Conservation (phyloP, 371 early-diverging fungal genomes). For the Zancudomyces culisetae region DNA sequence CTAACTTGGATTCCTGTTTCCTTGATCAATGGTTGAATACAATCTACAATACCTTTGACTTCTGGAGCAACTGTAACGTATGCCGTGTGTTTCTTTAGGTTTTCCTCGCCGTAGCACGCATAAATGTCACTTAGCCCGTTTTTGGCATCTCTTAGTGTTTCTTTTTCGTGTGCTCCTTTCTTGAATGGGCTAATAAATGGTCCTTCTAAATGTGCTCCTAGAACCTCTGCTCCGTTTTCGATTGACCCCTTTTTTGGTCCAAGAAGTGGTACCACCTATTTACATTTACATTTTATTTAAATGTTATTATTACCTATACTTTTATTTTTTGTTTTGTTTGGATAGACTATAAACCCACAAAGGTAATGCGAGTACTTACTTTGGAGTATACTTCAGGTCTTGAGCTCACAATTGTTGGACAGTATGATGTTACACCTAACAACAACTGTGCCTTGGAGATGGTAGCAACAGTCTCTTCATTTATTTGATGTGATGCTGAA, state of each 20-base stretch:
- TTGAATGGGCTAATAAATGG: conserved; percentile 57
- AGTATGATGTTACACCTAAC: conserved; percentile 63
- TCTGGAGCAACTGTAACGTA: conserved; percentile 72
- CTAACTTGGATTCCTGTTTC: conserved; percentile 43
- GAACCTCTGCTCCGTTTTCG: conserved; percentile 50
- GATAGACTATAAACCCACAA: not conserved
- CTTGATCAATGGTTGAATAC: conserved; percentile 42
- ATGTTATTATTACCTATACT: not conserved
- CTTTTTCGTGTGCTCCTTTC: conserved; percentile 60
- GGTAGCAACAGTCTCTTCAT: conserved; percentile 32
- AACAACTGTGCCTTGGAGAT: conserved; percentile 55
- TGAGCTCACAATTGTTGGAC: conserved; percentile 71
- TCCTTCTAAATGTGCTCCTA: conserved; percentile 69
- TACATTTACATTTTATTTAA: conserved; percentile 18
- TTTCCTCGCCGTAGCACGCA: conserved; percentile 43
- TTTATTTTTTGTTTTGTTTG: not conserved
- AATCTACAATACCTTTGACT: conserved; percentile 48
- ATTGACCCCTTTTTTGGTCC: conserved; percentile 46
- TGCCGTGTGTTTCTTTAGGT: conserved; percentile 28
- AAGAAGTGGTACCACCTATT: conserved; percentile 31
- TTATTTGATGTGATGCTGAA: conserved; percentile 36
- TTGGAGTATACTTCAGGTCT: conserved; percentile 45
- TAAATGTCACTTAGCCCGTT: conserved; percentile 49
- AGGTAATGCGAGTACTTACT: conserved; percentile 21
- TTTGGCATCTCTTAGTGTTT: conserved; percentile 40